Conservation (phyloP, 768 basidiomycete genomes). For the Termitomyces sp. region DNA sequence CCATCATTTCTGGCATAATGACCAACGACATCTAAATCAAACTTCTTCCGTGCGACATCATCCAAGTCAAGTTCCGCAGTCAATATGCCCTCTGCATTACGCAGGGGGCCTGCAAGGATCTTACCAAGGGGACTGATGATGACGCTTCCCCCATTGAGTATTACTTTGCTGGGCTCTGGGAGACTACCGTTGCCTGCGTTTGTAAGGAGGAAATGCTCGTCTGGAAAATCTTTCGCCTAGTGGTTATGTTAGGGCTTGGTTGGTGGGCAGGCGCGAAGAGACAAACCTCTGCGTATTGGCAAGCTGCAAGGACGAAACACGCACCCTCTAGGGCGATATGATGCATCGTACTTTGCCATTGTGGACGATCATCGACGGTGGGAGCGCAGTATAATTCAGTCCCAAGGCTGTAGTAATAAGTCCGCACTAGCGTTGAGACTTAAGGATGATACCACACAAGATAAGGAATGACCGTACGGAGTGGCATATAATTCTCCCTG, state of each 20-base stretch:
- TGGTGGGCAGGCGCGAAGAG: background rate
- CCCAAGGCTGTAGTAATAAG: conserved; percentile 52
- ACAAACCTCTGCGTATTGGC: conserved; percentile 43
- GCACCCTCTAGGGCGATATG: conserved; percentile 66
- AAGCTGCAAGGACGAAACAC: conserved; percentile 62
- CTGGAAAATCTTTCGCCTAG: conserved; percentile 38
- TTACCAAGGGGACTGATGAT: conserved; percentile 54
- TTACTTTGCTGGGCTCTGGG: conserved; percentile 39
- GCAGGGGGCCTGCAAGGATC: conserved; percentile 54
- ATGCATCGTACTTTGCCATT: conserved; percentile 52
- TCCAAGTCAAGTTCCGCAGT: conserved; percentile 55
- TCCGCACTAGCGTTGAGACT: conserved; percentile 36
- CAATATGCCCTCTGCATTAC: conserved; percentile 44
- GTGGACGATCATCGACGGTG: conserved; percentile 53
- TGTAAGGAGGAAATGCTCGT: conserved; percentile 37
- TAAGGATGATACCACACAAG: background rate
- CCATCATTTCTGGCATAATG: conserved; percentile 58
- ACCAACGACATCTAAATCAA: conserved; percentile 56
- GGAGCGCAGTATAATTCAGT: conserved; percentile 62
- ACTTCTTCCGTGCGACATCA: conserved; percentile 50
- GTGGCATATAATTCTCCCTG: conserved; percentile 70
- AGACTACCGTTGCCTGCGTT: conserved; percentile 9
- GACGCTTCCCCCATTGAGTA: conserved; percentile 58
- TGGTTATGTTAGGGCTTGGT: conserved; percentile 14
- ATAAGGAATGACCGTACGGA: background rate